A percentile compares a stretch with the other conserved stretches of the same genome.
Conservation (phyloP, 306 rosid species). For the Hippophae rhamnoides region DNA sequence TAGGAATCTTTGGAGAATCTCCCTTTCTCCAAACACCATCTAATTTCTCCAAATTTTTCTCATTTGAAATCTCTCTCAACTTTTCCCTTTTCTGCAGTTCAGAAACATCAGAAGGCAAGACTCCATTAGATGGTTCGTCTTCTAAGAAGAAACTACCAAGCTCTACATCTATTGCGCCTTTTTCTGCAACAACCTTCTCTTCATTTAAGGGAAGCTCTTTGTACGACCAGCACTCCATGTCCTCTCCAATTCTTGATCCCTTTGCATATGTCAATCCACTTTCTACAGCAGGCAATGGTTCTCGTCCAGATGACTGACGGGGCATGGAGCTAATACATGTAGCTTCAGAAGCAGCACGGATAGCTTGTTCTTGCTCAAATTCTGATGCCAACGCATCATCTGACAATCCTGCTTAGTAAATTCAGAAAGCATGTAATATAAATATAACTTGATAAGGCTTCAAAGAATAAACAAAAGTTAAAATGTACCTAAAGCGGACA, state of each 20-base stretch:
- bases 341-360: conserved; percentile 29
- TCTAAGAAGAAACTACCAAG: conserved; percentile 73
- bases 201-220: conserved; percentile 24
- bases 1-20: conserved; percentile 80
- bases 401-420: conserved; percentile 58
- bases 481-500: conserved; percentile 53
- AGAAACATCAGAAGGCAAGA: conserved; percentile 39
- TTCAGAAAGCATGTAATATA: conserved; percentile 12
- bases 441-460: conserved; percentile 1
- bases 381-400: conserved; percentile 52
- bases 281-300: conserved; percentile 15
- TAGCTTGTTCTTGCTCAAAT: conserved; percentile 48
- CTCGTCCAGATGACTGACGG: conserved; percentile 16
- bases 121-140: conserved; percentile 40
- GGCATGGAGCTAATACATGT: conserved; percentile 25
- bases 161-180: conserved; percentile 55
- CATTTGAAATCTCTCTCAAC: conserved; percentile 45
- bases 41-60: conserved; percentile 67
- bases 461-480: conserved; percentile 17
- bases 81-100: conserved; percentile 56
- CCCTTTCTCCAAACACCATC: conserved; percentile 96
- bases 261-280: conserved; percentile 25
- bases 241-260: conserved; percentile 22
- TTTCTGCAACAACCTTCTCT: conserved; percentile 39
- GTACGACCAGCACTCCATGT: conserved; percentile 22